phyloP scores from a whole-genome alignment of 495 filamentous ascomycete species.

The Penicillium egyptiacum region DNA sequence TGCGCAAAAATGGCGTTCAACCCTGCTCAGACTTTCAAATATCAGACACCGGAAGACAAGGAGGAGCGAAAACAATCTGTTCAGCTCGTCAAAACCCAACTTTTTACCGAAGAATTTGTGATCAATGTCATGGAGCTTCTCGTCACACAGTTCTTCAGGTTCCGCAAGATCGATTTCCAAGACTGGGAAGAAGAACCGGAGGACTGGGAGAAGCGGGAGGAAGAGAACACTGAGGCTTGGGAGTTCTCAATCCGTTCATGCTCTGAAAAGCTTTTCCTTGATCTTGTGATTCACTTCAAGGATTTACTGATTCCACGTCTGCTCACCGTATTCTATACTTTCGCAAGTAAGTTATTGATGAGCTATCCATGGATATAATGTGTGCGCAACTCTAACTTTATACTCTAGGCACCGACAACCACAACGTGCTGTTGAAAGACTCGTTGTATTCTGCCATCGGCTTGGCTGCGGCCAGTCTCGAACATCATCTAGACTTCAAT shows the following conservation, averaged over 20 bases:
- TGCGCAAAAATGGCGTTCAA: slow-evolving; percentile 82
- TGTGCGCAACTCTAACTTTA: slow-evolving; percentile 1
- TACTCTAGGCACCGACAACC: slow-evolving; percentile 50
- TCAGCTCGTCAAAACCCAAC: slow-evolving; percentile 61
- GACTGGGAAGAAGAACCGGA: slow-evolving; percentile 92
- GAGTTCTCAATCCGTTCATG: slow-evolving; percentile 88
- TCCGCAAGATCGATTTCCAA: slow-evolving; percentile 78
- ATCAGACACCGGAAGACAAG: slow-evolving; percentile 67
- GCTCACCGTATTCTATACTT: slow-evolving; percentile 72
- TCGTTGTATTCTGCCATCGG: slow-evolving; percentile 92
- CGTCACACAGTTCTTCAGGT: slow-evolving; percentile 84
- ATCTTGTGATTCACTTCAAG: slow-evolving; percentile 85
- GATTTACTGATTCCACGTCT: slow-evolving; percentile 71
- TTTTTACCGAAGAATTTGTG: slow-evolving; percentile 74
- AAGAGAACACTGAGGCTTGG: slow-evolving; percentile 74
- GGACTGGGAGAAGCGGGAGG: slow-evolving; percentile 86
- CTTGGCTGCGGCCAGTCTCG: slow-evolving; percentile 73
- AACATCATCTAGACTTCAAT: slow-evolving; percentile 75
- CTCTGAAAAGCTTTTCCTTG: slow-evolving; percentile 89
- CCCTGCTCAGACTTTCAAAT: slow-evolving; percentile 77
- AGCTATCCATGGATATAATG: not conserved
- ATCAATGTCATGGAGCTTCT: slow-evolving; percentile 76
- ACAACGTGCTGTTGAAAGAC: slow-evolving; percentile 81
- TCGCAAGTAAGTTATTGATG: slow-evolving; percentile 54
- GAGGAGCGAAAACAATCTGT: slow-evolving; percentile 66